A percentile compares a stretch with the other conserved stretches of the same genome.
phyloP scores from a whole-genome alignment of 2,329 filamentous ascomycete genomes.

The Setomelanomma holmii region DNA sequence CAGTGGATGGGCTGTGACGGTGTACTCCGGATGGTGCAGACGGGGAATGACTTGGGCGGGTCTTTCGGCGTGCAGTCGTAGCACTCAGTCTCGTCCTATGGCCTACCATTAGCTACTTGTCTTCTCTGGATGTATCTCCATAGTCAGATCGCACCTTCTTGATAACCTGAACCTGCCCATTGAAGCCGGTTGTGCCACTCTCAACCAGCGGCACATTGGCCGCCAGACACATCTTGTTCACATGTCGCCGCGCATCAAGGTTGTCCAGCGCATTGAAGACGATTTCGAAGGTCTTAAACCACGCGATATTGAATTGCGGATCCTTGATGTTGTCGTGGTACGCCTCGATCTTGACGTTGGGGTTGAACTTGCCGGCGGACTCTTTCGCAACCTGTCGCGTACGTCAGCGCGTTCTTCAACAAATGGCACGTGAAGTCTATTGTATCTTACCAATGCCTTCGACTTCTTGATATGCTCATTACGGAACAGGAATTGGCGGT shows the following conservation, averaged over 20 bases:
- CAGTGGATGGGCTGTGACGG: slow-evolving; percentile 97
- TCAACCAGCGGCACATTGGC: slow-evolving; percentile 91
- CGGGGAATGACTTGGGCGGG: slow-evolving; percentile 88
- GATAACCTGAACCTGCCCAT: slow-evolving; percentile 96
- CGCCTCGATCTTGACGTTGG: slow-evolving; percentile 82
- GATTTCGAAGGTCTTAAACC: slow-evolving; percentile 82
- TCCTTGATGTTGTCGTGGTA: slow-evolving; percentile 98
- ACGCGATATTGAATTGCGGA: slow-evolving; percentile 80
- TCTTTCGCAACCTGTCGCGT: slow-evolving; percentile 81
- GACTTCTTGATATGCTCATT: slow-evolving; percentile 98
- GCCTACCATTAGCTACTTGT: too few relatives aligned
- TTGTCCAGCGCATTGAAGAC: slow-evolving; percentile 99
- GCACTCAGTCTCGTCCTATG: slow-evolving; percentile 84
- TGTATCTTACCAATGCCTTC: slow-evolving; percentile 77
- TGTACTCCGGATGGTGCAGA: slow-evolving; percentile 96
- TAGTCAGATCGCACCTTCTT: slow-evolving; percentile 65
- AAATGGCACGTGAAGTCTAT: neutral
- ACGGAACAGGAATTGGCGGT: slow-evolving; percentile 95
- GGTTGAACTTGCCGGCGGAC: slow-evolving; percentile 88
- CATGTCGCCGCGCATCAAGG: slow-evolving; percentile 88
- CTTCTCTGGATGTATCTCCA: neutral
- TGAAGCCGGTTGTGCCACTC: slow-evolving; percentile 97
- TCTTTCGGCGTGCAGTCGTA: slow-evolving; percentile 95
- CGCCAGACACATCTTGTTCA: slow-evolving; percentile 96
- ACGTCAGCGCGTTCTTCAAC: slow-evolving; percentile 25